Conservation (phyloP, 495 filamentous ascomycete genomes). For the Penicillium tannophilum region DNA sequence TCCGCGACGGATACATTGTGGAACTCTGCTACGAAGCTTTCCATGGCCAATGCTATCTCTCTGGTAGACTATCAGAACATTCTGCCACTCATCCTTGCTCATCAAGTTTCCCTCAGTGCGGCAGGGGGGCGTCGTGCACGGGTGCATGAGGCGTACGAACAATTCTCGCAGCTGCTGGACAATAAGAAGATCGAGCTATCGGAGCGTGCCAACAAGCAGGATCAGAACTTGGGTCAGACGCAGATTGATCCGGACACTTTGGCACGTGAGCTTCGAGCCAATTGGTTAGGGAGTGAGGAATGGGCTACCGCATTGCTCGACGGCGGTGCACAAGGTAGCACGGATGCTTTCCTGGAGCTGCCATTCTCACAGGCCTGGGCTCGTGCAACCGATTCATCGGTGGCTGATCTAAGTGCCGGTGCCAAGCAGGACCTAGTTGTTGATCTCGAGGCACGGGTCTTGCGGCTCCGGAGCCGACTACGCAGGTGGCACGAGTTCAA, state of each 20-base stretch:
- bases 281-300: conserved; percentile 73
- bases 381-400: conserved; percentile 55
- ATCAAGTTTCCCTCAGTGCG: conserved; percentile 63
- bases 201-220: conserved; percentile 28
- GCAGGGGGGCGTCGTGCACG: conserved; percentile 42
- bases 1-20: conserved; percentile 31
- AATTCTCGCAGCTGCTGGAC: conserved; percentile 62
- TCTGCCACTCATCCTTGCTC: conserved; percentile 68
- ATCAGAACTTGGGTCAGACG: conserved; percentile 32
- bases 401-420: conserved; percentile 50
- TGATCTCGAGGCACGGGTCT: conserved; percentile 63
- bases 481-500: conserved; percentile 73
- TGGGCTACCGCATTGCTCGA: conserved; percentile 69
- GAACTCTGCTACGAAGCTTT: conserved; percentile 58
- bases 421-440: conserved; percentile 46
- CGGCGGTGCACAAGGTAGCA: conserved; percentile 59
- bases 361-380: conserved; percentile 70
- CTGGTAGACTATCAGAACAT: conserved; percentile 61
- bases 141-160: conserved; percentile 53
- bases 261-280: conserved; percentile 58
- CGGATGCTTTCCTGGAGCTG: conserved; percentile 63
- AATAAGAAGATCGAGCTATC: conserved; percentile 50
- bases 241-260: conserved; percentile 34
- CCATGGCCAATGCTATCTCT: conserved; percentile 61
- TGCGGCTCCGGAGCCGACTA: conserved; percentile 63